phyloP scores from a whole-genome alignment of 129 eudicot genomes.

The Logfia minima region DNA sequence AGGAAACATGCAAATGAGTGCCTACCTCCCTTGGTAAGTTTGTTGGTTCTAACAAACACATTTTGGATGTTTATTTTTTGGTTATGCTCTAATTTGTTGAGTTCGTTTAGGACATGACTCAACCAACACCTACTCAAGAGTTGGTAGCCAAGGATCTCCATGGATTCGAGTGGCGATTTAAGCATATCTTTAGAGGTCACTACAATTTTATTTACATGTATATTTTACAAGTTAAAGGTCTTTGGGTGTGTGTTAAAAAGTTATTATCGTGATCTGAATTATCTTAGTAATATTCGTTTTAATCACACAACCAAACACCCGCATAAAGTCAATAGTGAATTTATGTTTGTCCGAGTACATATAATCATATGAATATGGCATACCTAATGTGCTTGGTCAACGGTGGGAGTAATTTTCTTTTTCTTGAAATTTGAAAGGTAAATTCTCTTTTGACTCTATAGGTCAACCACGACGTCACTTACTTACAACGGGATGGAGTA shows the following conservation, averaged over 20 bases:
- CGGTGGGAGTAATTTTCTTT: background rate
- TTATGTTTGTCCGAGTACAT: background rate
- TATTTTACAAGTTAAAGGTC: constrained; percentile 1
- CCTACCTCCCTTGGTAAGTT: constrained; percentile 83
- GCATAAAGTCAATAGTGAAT: background rate
- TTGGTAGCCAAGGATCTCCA: constrained; percentile 86
- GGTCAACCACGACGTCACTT: constrained; percentile 97
- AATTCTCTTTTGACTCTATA: constrained; percentile 23
- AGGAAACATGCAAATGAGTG: constrained; percentile 91
- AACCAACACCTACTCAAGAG: constrained; percentile 86
- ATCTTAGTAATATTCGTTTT: background rate
- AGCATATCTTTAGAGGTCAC: constrained; percentile 95
- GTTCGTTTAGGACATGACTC: constrained; percentile 74
- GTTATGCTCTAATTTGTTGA: constrained; percentile 11
- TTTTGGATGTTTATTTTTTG: background rate
- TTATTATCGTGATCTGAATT: background rate
- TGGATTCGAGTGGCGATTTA: constrained; percentile 81
- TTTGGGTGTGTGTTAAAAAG: constrained; percentile 1
- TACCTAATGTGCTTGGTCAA: constrained; percentile 5
- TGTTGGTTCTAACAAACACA: background rate
- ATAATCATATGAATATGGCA: background rate
- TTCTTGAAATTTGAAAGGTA: constrained; percentile 4
- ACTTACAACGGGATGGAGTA: constrained; percentile 97
- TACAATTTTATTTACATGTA: constrained; percentile 6
- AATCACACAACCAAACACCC: constrained; percentile 1